phyloP scores from a whole-genome alignment of 345 rosid genomes.

The Ceriops tagal region DNA sequence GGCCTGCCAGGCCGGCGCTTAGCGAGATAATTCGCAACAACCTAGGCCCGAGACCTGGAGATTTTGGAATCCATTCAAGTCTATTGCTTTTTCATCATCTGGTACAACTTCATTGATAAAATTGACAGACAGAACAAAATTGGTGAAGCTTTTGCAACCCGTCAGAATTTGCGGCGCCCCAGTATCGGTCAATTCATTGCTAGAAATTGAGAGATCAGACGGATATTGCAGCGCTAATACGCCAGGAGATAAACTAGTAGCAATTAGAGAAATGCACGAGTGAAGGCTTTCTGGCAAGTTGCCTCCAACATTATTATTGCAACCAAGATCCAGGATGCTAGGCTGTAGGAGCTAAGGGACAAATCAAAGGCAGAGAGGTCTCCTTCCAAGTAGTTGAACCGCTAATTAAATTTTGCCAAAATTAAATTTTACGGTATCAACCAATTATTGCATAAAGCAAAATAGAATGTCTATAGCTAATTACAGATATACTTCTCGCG shows the following conservation, averaged over 20 bases:
- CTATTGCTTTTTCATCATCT: slow-evolving; percentile 30
- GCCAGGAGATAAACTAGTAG: slow-evolving; percentile 61
- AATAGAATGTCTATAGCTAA: too few relatives aligned
- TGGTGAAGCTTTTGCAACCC: slow-evolving; percentile 63
- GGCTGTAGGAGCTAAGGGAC: slow-evolving; percentile 48
- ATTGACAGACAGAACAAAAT: slow-evolving; percentile 62
- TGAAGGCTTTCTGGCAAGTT: slow-evolving; percentile 58
- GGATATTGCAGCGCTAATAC: slow-evolving; percentile 49
- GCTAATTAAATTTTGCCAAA: slow-evolving; percentile 59
- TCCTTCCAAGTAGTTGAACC: slow-evolving; percentile 63
- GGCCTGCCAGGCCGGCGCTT: slow-evolving; percentile 66
- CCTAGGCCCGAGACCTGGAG: slow-evolving; percentile 68
- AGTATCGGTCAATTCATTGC: slow-evolving; percentile 59
- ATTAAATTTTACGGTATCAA: too few relatives aligned
- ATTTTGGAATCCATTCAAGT: slow-evolving; percentile 47
- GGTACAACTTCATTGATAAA: slow-evolving; percentile 54
- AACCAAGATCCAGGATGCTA: slow-evolving; percentile 78
- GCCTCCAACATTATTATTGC: slow-evolving; percentile 77
- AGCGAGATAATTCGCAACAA: slow-evolving; percentile 59
- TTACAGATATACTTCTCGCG: too few relatives aligned
- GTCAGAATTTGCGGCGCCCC: slow-evolving; percentile 57
- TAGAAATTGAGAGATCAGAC: slow-evolving; percentile 66
- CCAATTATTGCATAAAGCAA: slow-evolving; percentile 34
- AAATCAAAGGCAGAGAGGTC: slow-evolving; percentile 53
- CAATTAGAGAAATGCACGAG: slow-evolving; percentile 68